Percentiles rank a stretch among this genome's conserved stretches.
Evolutionary conservation across 306 rosid genomes (phyloP).

Genomic region (Fagus sylvatica): DNA sequence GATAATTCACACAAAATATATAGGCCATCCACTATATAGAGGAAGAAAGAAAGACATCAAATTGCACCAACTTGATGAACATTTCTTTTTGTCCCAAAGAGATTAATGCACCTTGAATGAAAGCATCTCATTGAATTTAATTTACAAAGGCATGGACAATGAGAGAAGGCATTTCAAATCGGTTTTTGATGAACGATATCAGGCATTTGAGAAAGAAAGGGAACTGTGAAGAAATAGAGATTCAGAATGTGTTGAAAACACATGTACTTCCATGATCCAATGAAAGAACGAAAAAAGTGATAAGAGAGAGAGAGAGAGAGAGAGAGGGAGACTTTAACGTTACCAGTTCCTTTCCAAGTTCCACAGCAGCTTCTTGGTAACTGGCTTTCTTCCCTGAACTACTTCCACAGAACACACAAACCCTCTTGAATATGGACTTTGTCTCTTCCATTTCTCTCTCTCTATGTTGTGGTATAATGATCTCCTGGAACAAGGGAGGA

Average conservation of each 20-base stretch:
- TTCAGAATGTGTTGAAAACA: neutral
- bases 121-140: neutral
- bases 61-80: conserved; percentile 3
- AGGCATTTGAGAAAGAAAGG: neutral
- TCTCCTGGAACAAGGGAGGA: conserved; percentile 7
- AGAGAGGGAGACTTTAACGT: neutral
- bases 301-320: neutral
- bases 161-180: neutral
- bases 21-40: neutral
- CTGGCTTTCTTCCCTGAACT: conserved; percentile 91
- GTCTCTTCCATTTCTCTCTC: conserved; percentile 63
- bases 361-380: conserved; percentile 93
- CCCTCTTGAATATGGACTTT: conserved; percentile 81
- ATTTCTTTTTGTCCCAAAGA: neutral
- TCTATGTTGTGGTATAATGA: conserved; percentile 22
- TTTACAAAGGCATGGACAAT: neutral
- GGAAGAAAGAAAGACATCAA: neutral
- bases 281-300: too few relatives aligned
- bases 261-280: neutral
- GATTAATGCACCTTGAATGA: neutral
- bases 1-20: neutral
- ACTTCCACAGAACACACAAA: conserved; percentile 98
- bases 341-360: conserved; percentile 91
- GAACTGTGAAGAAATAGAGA: neutral
- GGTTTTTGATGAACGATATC: neutral